Evolutionary conservation across 73 alveolate species (phyloP).

Genomic region (Stentor coeruleus): DNA sequence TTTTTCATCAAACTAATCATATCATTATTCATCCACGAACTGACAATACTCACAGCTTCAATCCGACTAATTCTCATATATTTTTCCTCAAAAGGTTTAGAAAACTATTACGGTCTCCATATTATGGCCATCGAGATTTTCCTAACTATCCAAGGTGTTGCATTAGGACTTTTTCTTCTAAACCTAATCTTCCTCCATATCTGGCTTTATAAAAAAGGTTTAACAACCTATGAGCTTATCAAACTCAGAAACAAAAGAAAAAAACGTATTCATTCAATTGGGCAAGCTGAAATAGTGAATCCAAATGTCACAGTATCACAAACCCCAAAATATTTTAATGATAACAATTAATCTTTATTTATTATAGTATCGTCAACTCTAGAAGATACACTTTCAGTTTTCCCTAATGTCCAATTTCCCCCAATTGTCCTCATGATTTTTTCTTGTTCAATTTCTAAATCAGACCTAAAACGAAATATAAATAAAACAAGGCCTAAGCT

Average conservation of each 20-base stretch:
- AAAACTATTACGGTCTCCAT: not conserved
- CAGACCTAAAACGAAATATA: not conserved
- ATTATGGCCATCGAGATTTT: not conserved
- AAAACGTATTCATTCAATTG: not conserved
- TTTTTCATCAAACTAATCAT: no score
- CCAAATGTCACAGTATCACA: not conserved
- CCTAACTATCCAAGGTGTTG: not conserved
- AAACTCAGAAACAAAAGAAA: not conserved
- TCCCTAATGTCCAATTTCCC: not conserved
- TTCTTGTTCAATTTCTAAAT: constrained; percentile 19
- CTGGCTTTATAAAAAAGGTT: not conserved
- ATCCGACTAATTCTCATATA: not conserved
- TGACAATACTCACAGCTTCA: not conserved
- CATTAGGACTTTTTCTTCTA: not conserved
- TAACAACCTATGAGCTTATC: not conserved
- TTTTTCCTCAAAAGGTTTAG: not conserved
- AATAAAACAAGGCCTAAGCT: not conserved
- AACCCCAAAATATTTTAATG: not conserved
- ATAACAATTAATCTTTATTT: no score
- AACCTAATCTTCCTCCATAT: not conserved
- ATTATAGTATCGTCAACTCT: not conserved
- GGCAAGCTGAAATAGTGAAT: not conserved
- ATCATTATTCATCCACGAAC: not conserved
- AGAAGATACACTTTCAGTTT: not conserved
- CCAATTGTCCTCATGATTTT: constrained; percentile 14